Conservation (phyloP, 495 filamentous ascomycete species). For the Glutinoglossum americanum region DNA sequence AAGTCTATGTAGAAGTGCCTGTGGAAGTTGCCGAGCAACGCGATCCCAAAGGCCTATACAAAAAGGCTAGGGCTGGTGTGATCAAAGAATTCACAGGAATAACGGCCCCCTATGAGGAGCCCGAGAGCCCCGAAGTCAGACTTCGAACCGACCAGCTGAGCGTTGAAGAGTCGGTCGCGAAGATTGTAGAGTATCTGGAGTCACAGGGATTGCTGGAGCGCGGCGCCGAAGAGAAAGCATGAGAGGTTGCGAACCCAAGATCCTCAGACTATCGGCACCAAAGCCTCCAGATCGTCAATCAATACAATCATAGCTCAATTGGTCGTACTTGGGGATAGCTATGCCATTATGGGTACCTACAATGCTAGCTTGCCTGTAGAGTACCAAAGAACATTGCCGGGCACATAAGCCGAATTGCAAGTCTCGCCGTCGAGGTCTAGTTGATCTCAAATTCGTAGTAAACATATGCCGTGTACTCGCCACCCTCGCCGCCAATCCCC, state of each 20-base stretch:
- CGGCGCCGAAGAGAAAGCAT: not conserved
- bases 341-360: not conserved
- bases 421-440: not conserved
- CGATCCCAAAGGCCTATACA: slow-evolving; percentile 93
- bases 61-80: slow-evolving; percentile 78
- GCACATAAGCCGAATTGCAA: not conserved
- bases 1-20: slow-evolving; percentile 76
- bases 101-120: slow-evolving; percentile 80
- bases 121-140: slow-evolving; percentile 64
- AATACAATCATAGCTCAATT: not conserved
- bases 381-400: not conserved
- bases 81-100: slow-evolving; percentile 97
- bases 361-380: not conserved
- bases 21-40: slow-evolving; percentile 80
- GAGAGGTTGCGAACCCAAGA: not conserved
- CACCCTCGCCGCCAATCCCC: slow-evolving; percentile 31
- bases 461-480: slow-evolving; percentile 88
- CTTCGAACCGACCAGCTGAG: slow-evolving; percentile 55
- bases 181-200: slow-evolving; percentile 66
- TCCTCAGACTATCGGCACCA: not conserved
- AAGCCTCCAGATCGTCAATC: not conserved
- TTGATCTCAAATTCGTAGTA: slow-evolving; percentile 82
- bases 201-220: slow-evolving; percentile 30
- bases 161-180: slow-evolving; percentile 64
- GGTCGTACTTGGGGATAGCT: not conserved